Conservation (phyloP, 2,329 filamentous ascomycete species). For the Trichoderma guizhouense region DNA sequence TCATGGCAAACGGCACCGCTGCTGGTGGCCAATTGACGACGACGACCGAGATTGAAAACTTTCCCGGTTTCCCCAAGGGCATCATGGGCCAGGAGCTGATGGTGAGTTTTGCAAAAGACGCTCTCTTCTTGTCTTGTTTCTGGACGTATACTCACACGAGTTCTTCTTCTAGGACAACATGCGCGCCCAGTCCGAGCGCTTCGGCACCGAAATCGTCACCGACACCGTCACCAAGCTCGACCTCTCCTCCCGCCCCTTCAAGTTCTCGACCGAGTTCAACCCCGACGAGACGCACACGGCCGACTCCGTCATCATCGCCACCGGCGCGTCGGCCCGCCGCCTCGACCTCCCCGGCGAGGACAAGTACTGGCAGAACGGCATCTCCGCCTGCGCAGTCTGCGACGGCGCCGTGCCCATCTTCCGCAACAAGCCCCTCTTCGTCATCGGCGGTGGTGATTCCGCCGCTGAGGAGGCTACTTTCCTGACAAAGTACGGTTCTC, state of each 20-base stretch:
- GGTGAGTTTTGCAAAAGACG: conserved; percentile 45
- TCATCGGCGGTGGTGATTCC: conserved; percentile 95
- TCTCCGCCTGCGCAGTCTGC: conserved; percentile 95
- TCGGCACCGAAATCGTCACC: conserved; percentile 88
- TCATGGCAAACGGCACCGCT: conserved; percentile 94
- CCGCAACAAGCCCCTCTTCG: conserved; percentile 89
- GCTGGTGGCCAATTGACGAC: conserved; percentile 96
- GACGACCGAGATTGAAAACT: conserved; percentile 98
- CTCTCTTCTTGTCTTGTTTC: background rate
- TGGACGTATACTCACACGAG: conserved; percentile 32
- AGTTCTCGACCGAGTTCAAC: conserved; percentile 86
- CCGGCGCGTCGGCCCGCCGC: conserved; percentile 85
- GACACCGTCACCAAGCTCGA: conserved; percentile 92
- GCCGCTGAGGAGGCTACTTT: conserved; percentile 97
- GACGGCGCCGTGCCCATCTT: conserved; percentile 97
- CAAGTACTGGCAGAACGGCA: conserved; percentile 95
- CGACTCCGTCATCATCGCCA: conserved; percentile 90
- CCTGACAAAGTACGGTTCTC: conserved; percentile 93
- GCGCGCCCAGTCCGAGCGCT: conserved; percentile 84
- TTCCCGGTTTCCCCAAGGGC: conserved; percentile 85
- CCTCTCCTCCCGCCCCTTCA: conserved; percentile 79
- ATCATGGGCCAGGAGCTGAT: conserved; percentile 88
- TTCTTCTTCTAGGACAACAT: conserved; percentile 63
- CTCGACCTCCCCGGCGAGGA: conserved; percentile 84
- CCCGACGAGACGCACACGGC: conserved; percentile 83